Conservation (phyloP, 768 basidiomycete species). For the Leccinum boreale region DNA sequence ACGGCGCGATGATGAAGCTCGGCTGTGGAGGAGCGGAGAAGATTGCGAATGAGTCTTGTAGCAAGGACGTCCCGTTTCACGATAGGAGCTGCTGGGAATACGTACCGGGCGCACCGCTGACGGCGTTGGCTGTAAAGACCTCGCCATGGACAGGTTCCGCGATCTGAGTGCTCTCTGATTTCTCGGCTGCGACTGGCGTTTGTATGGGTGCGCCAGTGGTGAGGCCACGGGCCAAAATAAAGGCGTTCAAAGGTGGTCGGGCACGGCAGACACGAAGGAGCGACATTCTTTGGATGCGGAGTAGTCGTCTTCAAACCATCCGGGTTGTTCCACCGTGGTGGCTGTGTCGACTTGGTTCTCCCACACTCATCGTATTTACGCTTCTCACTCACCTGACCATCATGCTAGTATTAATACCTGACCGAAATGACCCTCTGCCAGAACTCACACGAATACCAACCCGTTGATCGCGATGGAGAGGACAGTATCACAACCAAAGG, state of each 20-base stretch:
- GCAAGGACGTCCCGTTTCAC: not conserved
- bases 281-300: constrained; percentile 41
- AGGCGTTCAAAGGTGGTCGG: constrained; percentile 17
- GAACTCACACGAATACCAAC: not conserved
- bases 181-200: constrained; percentile 18
- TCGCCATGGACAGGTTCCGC: constrained; percentile 50
- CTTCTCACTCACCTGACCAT: not conserved
- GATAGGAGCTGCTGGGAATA: constrained; percentile 1
- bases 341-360: constrained; percentile 17
- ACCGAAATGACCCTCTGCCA: not conserved
- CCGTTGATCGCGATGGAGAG: not conserved
- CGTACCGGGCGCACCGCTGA: constrained; percentile 85
- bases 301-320: not conserved
- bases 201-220: constrained; percentile 18
- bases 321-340: constrained; percentile 13
- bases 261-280: constrained; percentile 47
- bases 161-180: constrained; percentile 33
- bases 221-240: constrained; percentile 18
- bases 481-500: constrained; percentile 4
- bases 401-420: constrained; percentile 1
- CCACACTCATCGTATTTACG: not conserved
- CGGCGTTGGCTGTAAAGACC: constrained; percentile 72
- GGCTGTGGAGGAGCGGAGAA: constrained; percentile 37
- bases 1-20: constrained; percentile 86
- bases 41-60: not conserved